Percentiles rank a stretch among this genome's conserved stretches.
phyloP scores from a whole-genome alignment of 1,284 basidiomycete species.

The Fistulina hepatica region DNA sequence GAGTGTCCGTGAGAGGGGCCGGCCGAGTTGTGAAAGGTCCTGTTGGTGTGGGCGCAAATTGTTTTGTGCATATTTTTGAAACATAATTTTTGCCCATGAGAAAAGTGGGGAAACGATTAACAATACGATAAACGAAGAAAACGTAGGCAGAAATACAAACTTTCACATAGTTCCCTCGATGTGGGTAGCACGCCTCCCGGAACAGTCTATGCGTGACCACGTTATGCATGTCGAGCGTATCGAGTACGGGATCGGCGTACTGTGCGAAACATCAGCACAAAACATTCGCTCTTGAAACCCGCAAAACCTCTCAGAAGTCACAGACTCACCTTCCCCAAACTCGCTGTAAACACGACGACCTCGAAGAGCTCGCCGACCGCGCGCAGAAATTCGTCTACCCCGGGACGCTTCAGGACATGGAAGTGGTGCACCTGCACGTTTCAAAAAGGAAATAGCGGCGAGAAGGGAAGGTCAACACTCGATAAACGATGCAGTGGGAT shows the following conservation, averaged over 20 bases:
- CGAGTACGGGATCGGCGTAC: conserved; percentile 98
- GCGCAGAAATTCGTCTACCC: conserved; percentile 93
- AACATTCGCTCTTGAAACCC: neutral
- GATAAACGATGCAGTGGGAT: too few species aligned
- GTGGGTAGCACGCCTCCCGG: conserved; percentile 98
- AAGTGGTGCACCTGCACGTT: too few species aligned
- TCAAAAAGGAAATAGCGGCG: too few species aligned
- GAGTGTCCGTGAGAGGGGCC: conserved; percentile 87
- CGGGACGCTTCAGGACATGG: conserved; percentile 97
- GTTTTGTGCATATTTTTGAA: too few species aligned
- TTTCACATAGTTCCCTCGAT: conserved; percentile 99
- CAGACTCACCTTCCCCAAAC: conserved; percentile 83
- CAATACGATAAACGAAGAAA: conserved; percentile 4
- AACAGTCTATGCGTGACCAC: conserved; percentile 95
- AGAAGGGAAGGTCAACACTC: too few species aligned
- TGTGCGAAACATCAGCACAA: conserved; percentile 21
- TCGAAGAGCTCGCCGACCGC: conserved; percentile 98
- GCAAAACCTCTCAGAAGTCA: too few species aligned
- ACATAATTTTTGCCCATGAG: too few species aligned
- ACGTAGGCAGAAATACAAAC: conserved; percentile 29
- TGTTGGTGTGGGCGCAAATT: conserved; percentile 31
- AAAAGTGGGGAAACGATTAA: conserved; percentile 5
- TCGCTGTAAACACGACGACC: conserved; percentile 96
- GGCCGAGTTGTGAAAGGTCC: conserved; percentile 95
- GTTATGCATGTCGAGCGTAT: conserved; percentile 88